Conservation (phyloP, 164 flowering plant genomes). For the Stephania yunnanensis region DNA sequence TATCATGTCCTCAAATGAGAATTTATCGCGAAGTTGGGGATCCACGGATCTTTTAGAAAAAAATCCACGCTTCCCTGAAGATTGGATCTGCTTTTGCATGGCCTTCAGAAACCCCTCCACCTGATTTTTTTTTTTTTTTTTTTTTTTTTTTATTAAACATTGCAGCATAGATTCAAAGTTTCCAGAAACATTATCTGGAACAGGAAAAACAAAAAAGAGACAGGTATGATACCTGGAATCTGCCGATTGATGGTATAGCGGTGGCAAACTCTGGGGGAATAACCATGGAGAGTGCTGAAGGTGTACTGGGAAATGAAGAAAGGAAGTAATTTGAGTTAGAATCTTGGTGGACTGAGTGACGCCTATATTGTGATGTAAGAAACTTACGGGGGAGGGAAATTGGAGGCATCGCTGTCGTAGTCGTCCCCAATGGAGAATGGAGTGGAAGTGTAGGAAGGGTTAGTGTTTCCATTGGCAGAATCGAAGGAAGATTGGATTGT, state of each 20-base stretch:
- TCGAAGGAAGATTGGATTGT: conserved; percentile 45
- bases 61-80: conserved; percentile 84
- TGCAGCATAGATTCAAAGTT: neutral
- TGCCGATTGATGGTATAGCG: conserved; percentile 86
- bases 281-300: conserved; percentile 52
- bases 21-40: conserved; percentile 69
- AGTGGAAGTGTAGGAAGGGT: conserved; percentile 41
- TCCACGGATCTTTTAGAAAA: conserved; percentile 78
- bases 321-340: neutral
- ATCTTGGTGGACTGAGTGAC: neutral
- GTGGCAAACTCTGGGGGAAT: conserved; percentile 83
- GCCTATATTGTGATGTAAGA: neutral
- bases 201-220: neutral
- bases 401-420: conserved; percentile 86
- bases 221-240: conserved; percentile 61
- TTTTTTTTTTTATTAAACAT: neutral
- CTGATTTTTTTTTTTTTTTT: conserved; percentile 21
- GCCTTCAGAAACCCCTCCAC: conserved; percentile 85
- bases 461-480: conserved; percentile 57
- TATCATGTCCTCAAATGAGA: conserved; percentile 95
- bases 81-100: conserved; percentile 92
- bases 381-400: conserved; percentile 76
- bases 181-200: neutral
- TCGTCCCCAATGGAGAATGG: conserved; percentile 60
- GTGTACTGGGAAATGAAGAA: conserved; percentile 49